Evolutionary conservation across 176 grass and related monocot genomes (phyloP).

Genomic region (Raddia distichophylla): DNA sequence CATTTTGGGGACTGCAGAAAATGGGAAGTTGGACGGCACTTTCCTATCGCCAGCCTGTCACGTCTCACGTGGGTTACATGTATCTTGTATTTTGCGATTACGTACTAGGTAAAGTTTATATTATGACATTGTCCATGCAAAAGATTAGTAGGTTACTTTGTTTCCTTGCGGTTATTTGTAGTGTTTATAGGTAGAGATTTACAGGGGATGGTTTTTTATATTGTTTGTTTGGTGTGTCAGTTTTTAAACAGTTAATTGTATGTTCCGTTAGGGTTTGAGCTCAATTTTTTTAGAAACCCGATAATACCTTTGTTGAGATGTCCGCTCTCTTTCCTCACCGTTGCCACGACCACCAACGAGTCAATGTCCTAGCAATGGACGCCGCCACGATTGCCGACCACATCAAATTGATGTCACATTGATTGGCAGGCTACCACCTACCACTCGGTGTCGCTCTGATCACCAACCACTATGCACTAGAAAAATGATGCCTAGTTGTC

Average conservation of each 20-base stretch:
- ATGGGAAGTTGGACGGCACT: conserved; percentile 35
- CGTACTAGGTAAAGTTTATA: rapidly evolving
- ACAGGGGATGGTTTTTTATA: too few species aligned
- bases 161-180: too few species aligned
- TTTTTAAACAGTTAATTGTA: rapidly evolving
- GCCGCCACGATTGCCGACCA: neutral
- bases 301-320: too few species aligned
- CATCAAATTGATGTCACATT: too few species aligned
- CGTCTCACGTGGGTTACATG: neutral
- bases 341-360: too few species aligned
- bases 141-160: neutral
- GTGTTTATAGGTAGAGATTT: too few species aligned
- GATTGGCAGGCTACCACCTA: neutral
- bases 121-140: rapidly evolving
- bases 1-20: neutral
- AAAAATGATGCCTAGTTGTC: too few species aligned
- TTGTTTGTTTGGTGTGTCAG: too few species aligned
- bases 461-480: neutral
- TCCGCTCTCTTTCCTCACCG: too few species aligned
- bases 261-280: rapidly evolving
- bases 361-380: too few species aligned
- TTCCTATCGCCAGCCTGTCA: conserved; percentile 43
- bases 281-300: neutral
- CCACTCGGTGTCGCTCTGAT: neutral
- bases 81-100: conserved; percentile 20